Evolutionary conservation across 1,139 yeast species (phyloP), one percentile per base, ranked within the genome.

Genomic region (Protomyces gravidus): DNA sequence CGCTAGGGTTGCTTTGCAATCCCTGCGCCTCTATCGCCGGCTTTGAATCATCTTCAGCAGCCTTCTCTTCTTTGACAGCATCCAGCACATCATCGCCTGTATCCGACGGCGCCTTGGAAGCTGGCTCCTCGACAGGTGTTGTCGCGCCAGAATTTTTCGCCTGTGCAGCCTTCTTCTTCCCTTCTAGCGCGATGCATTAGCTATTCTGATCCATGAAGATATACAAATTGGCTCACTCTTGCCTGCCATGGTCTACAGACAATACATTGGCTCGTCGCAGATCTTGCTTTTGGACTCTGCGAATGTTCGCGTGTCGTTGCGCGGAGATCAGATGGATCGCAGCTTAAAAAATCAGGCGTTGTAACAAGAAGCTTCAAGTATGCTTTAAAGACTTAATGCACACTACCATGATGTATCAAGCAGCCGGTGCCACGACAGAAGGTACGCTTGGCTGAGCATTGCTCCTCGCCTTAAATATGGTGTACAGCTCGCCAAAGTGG

Each of bases 401-500:
- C n/a, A n/a, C n/a, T n/a, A n/a, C n/a, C n/a, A n/a, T n/a, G n/a
- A n/a, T n/a, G n/a, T n/a, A n/a, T n/a, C n/a, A n/a, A n/a, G n/a
- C n/a, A 9, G 42, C 32, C 7, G 13, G 7, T 9, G 2, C 42
- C 5, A 2, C 32, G 13, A 13, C 13, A 13, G 32, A 9, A 28
- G 13, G 32, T 9, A 28, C 32, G 13, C 13, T 13, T 13, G 7
- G 2, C 13, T 28, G 32, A 28, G 21, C 11, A 3, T 5, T 36
- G 2, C 19, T 15, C 2, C 2, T 36, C 19, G 42, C 42, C 42
- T 36, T 36, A 23, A 15, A 36, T 13, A 36, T 36, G 21, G 23
- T 36, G 23, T 45, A 45, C 19, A 53, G 39, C 39, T 53, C 58
- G 13, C 58, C 58, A 2, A 53, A 13, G 28, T 39, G 47, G 26